Evolutionary conservation across 2,329 filamentous ascomycete genomes (phyloP), one percentile per base, ranked within the genome.

Genomic region (Penicillium sp.): DNA sequence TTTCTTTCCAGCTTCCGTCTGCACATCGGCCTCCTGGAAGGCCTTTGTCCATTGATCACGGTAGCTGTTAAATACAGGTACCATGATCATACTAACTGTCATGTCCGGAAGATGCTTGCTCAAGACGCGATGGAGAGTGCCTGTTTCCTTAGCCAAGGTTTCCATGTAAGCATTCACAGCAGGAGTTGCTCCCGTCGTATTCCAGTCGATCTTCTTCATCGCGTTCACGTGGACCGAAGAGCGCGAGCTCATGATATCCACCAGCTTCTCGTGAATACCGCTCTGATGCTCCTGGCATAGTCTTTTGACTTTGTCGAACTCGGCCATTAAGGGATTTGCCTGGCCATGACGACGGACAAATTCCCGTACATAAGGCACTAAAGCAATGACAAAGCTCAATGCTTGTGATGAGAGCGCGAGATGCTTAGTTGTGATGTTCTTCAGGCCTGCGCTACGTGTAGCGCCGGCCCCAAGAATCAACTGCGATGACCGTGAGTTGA

Each of bases 351-450:
- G 86, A 11, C 94, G 88, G 22, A 95, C 86, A 64, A 95, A 96
- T 74, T 97, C 94, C 42, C 93, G 86, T 28, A 97, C 83, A 69
- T 97, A 92, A 0, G 94, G 93, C 5, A 96, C 87, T 1, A 97
- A 79, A 0, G 90, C 86, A 25, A 92, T 89, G 43, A 96, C 86
- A 71, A 99, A 97, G 42, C 88, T 88, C 19, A 97, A 77, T 0
- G 92, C 89, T 72, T 97, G 93, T 0, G 89, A 92, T 2, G 94
- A 92, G 17, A 97, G 84, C 0, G 94, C 92, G 1, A 99, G 83
- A 74, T 99, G 93, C 66, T 94, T 94, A 0, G 94, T 96, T 0
- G 90, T 96, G 71, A 99, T 99, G 68, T 97, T 97, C 72, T 91
- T 96, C 19, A 99, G 79, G 0, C 93, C 93, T 1, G 92, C 94